Percentiles rank a stretch among this genome's conserved stretches.
These are phyloP conservation scores for Fraxinus floribunda DNA, from an alignment of 305 asterid species.

Conservation along the genomic window DNA sequence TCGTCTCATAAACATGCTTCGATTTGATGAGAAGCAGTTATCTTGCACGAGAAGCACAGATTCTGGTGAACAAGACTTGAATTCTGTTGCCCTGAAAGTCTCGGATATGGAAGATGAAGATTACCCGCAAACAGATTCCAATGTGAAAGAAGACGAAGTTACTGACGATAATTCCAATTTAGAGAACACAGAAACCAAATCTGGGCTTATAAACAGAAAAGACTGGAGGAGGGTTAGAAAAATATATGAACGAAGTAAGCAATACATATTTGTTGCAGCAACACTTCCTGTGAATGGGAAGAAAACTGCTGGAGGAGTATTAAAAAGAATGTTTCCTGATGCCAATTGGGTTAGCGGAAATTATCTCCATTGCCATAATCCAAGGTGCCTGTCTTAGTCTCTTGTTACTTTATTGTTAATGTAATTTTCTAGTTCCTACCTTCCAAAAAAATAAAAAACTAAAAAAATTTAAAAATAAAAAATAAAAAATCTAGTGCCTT, in stretches of 20 bases:
- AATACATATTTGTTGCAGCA: conserved; percentile 93
- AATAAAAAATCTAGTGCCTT: neutral
- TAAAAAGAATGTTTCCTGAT: conserved; percentile 85
- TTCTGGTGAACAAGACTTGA: conserved; percentile 27
- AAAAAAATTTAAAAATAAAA: too few species aligned
- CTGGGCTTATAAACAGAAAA: conserved; percentile 40
- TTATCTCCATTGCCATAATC: conserved; percentile 86
- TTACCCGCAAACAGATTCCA: conserved; percentile 36
- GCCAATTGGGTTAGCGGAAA: conserved; percentile 86
- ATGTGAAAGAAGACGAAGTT: conserved; percentile 42
- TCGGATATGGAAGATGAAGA: conserved; percentile 40
- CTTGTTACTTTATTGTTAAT: conserved; percentile 10
- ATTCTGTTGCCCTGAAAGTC: conserved; percentile 25
- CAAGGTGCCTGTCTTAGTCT: conserved; percentile 53
- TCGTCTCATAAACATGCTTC: conserved; percentile 85
- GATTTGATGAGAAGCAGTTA: conserved; percentile 89
- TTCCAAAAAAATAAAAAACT: too few species aligned
- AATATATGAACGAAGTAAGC: conserved; percentile 77
- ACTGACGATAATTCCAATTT: conserved; percentile 30
- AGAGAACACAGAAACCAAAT: conserved; percentile 35
- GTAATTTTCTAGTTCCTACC: conserved; percentile 6
- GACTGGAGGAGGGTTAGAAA: conserved; percentile 91
- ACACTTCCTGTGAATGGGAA: conserved; percentile 94
- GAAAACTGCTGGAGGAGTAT: conserved; percentile 82
- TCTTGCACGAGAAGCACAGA: conserved; percentile 45